Evolutionary conservation across 2,329 filamentous ascomycete genomes (phyloP).

Genomic region (Calycina marina): DNA sequence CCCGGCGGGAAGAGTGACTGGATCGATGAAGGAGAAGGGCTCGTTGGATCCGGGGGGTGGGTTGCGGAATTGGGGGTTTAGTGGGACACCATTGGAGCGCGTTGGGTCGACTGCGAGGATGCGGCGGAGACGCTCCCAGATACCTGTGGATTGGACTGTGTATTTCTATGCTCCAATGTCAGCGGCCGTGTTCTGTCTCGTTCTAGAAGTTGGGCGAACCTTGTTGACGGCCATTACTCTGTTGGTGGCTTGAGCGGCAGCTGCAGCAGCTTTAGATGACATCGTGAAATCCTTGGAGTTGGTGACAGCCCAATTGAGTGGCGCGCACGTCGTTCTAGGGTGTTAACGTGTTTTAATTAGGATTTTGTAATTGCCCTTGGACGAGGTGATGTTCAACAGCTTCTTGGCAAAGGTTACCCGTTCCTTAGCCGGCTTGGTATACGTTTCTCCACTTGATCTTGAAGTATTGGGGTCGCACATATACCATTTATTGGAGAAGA

Average conservation of each 20-base stretch:
- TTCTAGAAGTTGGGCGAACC: slow-evolving; percentile 28
- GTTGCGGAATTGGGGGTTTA: slow-evolving; percentile 86
- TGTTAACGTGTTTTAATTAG: too few species aligned
- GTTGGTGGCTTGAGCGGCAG: slow-evolving; percentile 41
- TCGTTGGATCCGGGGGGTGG: slow-evolving; percentile 64
- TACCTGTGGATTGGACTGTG: slow-evolving; percentile 74
- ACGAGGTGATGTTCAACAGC: too few species aligned
- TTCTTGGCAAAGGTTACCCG: too few species aligned
- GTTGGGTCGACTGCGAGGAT: slow-evolving; percentile 69
- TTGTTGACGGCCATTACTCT: slow-evolving; percentile 41
- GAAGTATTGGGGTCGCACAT: too few species aligned
- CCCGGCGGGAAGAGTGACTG: slow-evolving; percentile 67
- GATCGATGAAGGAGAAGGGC: slow-evolving; percentile 62
- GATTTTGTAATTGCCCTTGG: too few species aligned
- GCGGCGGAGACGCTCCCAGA: slow-evolving; percentile 76
- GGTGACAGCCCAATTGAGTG: slow-evolving; percentile 15
- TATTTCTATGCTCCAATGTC: slow-evolving; percentile 59
- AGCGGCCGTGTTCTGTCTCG: slow-evolving; percentile 1
- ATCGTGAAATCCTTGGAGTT: slow-evolving; percentile 25
- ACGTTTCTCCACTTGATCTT: too few species aligned
- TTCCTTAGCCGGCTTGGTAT: too few species aligned
- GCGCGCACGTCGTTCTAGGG: too few species aligned
- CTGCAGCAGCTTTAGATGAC: slow-evolving; percentile 33
- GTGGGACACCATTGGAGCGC: slow-evolving; percentile 79
- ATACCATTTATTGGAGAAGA: too few species aligned